Percentiles rank a stretch among this genome's conserved stretches.
Evolutionary conservation across 371 early-diverging fungal species (phyloP).

Genomic region (Coemansia sp.): DNA sequence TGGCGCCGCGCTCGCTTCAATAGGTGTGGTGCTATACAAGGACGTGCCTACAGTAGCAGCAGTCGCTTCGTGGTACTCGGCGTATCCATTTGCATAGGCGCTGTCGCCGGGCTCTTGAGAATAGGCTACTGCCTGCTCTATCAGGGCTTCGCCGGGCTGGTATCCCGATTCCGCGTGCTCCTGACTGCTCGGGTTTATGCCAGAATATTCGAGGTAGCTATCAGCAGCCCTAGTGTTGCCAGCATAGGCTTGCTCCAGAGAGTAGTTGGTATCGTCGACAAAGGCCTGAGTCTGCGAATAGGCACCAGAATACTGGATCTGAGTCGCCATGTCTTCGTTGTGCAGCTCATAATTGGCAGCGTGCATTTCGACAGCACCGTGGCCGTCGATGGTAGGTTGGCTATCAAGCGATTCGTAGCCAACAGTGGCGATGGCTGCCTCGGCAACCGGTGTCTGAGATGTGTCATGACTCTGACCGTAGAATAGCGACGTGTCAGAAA

Average conservation of each 20-base stretch:
- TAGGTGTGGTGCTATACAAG: neutral
- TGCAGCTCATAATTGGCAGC: neutral
- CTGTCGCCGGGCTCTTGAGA: neutral
- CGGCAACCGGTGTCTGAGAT: neutral
- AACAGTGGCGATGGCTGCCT: conserved; percentile 2
- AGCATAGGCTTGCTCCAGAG: neutral
- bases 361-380: neutral
- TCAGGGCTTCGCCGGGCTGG: no score
- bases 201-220: no score
- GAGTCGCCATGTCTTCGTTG: neutral
- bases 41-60: neutral
- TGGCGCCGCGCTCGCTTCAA: neutral
- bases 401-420: conserved; percentile 17
- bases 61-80: neutral
- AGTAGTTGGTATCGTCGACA: neutral
- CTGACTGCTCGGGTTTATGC: no score
- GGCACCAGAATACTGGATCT: neutral
- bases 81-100: neutral
- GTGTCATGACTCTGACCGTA: conserved; percentile 13
- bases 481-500: neutral
- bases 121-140: no score
- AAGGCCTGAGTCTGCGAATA: neutral
- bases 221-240: neutral
- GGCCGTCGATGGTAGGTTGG: neutral
- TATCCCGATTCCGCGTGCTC: no score